Percentiles rank a stretch among this genome's conserved stretches.
Evolutionary conservation across 2,329 filamentous ascomycete genomes (phyloP).

Genomic region (Trichoderma hamatum): DNA sequence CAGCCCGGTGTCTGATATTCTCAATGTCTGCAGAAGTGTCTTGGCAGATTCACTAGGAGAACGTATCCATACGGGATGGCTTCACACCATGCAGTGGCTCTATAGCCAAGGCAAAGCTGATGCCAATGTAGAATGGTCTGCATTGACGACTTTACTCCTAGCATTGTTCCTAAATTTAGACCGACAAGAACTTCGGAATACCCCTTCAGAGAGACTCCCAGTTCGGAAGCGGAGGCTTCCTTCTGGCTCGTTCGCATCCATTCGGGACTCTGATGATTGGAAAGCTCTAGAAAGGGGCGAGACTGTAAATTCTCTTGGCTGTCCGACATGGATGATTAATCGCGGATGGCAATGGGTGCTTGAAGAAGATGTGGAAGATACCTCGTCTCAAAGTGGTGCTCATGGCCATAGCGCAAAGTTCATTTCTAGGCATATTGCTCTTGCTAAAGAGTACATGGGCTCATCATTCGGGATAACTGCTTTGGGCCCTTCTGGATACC

Average conservation of each 20-base stretch:
- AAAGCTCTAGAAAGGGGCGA: slow-evolving; percentile 51
- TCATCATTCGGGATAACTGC: slow-evolving; percentile 61
- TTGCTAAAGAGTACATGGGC: slow-evolving; percentile 67
- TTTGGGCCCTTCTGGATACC: slow-evolving; percentile 59
- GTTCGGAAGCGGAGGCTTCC: slow-evolving; percentile 38
- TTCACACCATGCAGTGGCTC: slow-evolving; percentile 74
- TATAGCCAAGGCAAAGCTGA: slow-evolving; percentile 50
- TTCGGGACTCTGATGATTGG: slow-evolving; percentile 50
- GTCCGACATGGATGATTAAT: slow-evolving; percentile 62
- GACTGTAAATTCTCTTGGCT: slow-evolving; percentile 52
- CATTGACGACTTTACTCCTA: slow-evolving; percentile 65
- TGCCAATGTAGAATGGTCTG: slow-evolving; percentile 68
- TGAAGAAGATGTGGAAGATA: slow-evolving; percentile 53
- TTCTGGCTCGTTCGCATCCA: slow-evolving; percentile 43
- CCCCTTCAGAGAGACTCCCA: slow-evolving; percentile 36
- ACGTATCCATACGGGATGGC: slow-evolving; percentile 70
- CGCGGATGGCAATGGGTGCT: slow-evolving; percentile 73
- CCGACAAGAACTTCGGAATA: slow-evolving; percentile 36
- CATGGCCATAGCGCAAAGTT: slow-evolving; percentile 43
- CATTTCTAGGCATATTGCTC: slow-evolving; percentile 54
- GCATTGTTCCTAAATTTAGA: slow-evolving; percentile 65
- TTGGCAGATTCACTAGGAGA: slow-evolving; percentile 61
- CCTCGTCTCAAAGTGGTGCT: slow-evolving; percentile 35
- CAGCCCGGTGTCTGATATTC: slow-evolving; percentile 61
- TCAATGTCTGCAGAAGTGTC: slow-evolving; percentile 66